Conservation (phyloP, 176 grass and related monocot species). For the Avena atlantica region DNA sequence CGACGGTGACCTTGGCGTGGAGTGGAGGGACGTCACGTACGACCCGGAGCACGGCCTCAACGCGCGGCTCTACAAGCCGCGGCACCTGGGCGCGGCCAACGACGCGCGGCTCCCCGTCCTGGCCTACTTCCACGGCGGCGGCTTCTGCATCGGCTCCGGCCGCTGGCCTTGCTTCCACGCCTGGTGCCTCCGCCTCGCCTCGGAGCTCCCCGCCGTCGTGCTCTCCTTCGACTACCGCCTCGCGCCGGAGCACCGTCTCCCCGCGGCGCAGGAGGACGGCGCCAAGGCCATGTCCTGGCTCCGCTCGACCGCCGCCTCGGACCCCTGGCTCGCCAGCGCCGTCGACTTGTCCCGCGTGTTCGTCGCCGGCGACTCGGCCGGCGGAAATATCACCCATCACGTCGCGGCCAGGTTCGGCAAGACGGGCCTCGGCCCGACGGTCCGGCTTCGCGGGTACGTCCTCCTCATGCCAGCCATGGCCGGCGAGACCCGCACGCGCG, state of each 20-base stretch:
- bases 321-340: slow-evolving; percentile 50
- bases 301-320: background rate
- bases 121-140: too few relatives aligned
- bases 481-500: slow-evolving; percentile 38
- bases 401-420: slow-evolving; percentile 28
- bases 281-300: slow-evolving; percentile 45
- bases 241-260: slow-evolving; percentile 78
- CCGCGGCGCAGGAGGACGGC: slow-evolving; percentile 54
- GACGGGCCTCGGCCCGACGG: background rate
- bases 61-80: too few relatives aligned
- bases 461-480: slow-evolving; percentile 45
- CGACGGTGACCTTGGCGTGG: too few relatives aligned
- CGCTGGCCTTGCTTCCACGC: slow-evolving; percentile 50
- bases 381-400: slow-evolving; percentile 59
- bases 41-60: too few relatives aligned
- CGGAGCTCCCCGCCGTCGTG: slow-evolving; percentile 44
- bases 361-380: slow-evolving; percentile 54
- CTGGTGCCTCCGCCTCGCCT: slow-evolving; percentile 32
- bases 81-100: too few relatives aligned
- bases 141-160: background rate
- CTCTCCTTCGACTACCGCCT: slow-evolving; percentile 70
- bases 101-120: too few relatives aligned
- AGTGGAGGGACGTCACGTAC: too few relatives aligned
- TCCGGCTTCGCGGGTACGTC: slow-evolving; percentile 41
- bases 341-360: slow-evolving; percentile 47